phyloP scores from a whole-genome alignment of 371 early-diverging fungal genomes.

The Mortierella sp. region DNA sequence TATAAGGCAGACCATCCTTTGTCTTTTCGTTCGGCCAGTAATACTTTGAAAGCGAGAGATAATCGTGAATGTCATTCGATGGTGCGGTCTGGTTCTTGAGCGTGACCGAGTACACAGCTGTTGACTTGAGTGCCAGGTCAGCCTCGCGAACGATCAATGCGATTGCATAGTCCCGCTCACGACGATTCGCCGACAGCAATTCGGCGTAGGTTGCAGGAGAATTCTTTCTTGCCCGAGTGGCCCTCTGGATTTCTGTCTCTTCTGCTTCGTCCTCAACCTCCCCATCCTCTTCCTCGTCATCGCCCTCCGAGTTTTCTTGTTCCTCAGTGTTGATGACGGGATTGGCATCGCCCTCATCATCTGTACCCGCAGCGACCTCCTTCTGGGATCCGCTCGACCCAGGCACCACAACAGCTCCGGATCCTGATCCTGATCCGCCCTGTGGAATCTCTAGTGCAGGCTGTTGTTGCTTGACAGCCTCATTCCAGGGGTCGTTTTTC shows the following conservation, averaged over 20 bases:
- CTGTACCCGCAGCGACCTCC: not conserved
- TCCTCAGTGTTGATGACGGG: constrained; percentile 6
- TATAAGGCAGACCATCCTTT: constrained; percentile 58
- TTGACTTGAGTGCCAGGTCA: constrained; percentile 31
- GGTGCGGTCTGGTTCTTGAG: constrained; percentile 57
- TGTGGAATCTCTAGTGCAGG: not conserved
- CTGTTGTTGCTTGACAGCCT: not conserved
- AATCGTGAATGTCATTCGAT: constrained; percentile 62
- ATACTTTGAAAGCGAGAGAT: constrained; percentile 63
- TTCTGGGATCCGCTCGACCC: too few species aligned
- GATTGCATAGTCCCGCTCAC: constrained; percentile 38
- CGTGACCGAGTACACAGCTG: constrained; percentile 58
- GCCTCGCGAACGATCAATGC: constrained; percentile 36
- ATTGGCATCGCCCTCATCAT: constrained; percentile 4
- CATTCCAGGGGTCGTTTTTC: constrained; percentile 3
- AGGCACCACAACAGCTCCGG: too few species aligned
- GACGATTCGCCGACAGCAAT: constrained; percentile 28
- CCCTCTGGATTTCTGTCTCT: constrained; percentile 9
- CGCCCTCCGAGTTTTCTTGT: not conserved
- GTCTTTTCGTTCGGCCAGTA: constrained; percentile 59
- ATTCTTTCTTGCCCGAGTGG: constrained; percentile 11
- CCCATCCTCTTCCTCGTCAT: not conserved
- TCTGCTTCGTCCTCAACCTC: constrained; percentile 9
- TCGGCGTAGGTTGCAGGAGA: constrained; percentile 23
- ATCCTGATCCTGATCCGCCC: constrained; percentile 6